Evolutionary conservation across 2,329 filamentous ascomycete genomes (phyloP).

Genomic region (Arachnomyces sp.): DNA sequence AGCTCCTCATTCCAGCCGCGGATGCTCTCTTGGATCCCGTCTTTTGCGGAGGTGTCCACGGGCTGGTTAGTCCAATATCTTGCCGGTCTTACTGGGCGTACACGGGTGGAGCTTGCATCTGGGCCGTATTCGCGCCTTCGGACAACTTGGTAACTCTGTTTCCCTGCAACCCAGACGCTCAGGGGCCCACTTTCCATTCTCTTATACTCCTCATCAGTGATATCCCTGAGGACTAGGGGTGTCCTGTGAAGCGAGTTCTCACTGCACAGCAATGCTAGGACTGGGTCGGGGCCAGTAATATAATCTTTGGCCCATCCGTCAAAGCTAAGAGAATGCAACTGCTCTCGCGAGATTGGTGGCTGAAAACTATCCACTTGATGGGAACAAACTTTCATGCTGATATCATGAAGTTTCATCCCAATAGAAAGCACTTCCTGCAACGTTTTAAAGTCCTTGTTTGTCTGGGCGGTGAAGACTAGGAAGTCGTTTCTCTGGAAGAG

Average conservation of each 20-base stretch:
- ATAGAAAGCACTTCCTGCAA: slow-evolving; percentile 59
- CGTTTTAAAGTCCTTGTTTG: slow-evolving; percentile 62
- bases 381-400: slow-evolving; percentile 60
- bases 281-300: slow-evolving; percentile 68
- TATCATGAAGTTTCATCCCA: slow-evolving; percentile 56
- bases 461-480: slow-evolving; percentile 65
- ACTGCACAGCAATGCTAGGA: slow-evolving; percentile 80
- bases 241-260: slow-evolving; percentile 61
- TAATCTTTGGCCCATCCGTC: slow-evolving; percentile 74
- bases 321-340: slow-evolving; percentile 56
- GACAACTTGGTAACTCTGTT: slow-evolving; percentile 54
- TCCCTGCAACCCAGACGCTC: slow-evolving; percentile 61
- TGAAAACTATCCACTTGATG: slow-evolving; percentile 48
- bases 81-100: slow-evolving; percentile 53
- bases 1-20: slow-evolving; percentile 36
- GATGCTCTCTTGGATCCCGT: slow-evolving; percentile 48
- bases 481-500: slow-evolving; percentile 47
- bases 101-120: slow-evolving; percentile 60
- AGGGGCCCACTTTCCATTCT: slow-evolving; percentile 53
- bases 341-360: slow-evolving; percentile 46
- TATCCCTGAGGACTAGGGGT: slow-evolving; percentile 55
- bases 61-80: slow-evolving; percentile 69
- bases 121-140: slow-evolving; percentile 75
- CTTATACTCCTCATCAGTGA: slow-evolving; percentile 60
- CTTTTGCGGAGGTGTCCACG: slow-evolving; percentile 53